Conservation (phyloP, 345 rosid species). For the Pistacia atlantica region DNA sequence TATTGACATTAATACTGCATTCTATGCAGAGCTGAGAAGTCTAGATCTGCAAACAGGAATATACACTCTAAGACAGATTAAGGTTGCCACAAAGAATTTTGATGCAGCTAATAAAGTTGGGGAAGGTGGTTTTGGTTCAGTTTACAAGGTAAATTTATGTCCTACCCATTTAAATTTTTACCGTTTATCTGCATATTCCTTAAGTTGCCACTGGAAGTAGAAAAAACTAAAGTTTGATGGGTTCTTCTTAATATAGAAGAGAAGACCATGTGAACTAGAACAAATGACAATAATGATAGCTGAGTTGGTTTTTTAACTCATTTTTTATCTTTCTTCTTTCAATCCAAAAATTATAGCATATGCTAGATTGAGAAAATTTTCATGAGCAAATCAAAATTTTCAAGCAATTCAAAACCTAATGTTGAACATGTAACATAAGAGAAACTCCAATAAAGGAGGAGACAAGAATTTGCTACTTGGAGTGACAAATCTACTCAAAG, state of each 20-base stretch:
- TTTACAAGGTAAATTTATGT: slow-evolving; percentile 53
- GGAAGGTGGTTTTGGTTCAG: slow-evolving; percentile 84
- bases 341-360: background rate
- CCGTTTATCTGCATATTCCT: background rate
- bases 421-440: background rate
- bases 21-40: slow-evolving; percentile 55
- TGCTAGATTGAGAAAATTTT: background rate
- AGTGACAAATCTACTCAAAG: background rate
- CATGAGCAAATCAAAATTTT: background rate
- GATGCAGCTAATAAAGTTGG: slow-evolving; percentile 62
- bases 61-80: slow-evolving; percentile 61
- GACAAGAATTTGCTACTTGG: background rate
- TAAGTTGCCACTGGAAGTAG: background rate
- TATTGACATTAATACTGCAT: slow-evolving; percentile 22
- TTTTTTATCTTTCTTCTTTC: background rate
- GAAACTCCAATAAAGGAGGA: slow-evolving; percentile 6
- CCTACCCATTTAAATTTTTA: background rate
- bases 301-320: too few relatives aligned
- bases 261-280: background rate
- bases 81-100: slow-evolving; percentile 71
- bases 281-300: background rate
- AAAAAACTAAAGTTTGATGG: background rate
- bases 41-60: slow-evolving; percentile 70
- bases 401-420: background rate
- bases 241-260: background rate